Conservation (phyloP, 139 green algal genomes). For the Chlorella sp. region DNA sequence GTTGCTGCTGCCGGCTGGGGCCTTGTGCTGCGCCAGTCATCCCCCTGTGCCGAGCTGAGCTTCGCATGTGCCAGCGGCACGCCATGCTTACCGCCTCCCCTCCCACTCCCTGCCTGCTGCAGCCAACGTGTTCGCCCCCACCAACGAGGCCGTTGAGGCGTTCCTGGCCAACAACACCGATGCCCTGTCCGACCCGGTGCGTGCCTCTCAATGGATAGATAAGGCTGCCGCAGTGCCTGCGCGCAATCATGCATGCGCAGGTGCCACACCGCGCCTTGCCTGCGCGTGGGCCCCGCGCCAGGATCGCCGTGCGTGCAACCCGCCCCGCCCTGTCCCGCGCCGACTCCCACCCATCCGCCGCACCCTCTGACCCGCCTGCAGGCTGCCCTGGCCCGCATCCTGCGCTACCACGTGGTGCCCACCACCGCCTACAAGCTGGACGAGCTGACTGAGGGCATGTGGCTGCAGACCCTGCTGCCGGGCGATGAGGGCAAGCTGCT, state of each 20-base stretch:
- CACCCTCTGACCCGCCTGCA: background rate
- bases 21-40: background rate
- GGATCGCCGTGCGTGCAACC: background rate
- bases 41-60: background rate
- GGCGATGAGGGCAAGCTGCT: background rate
- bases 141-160: background rate
- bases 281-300: too few species aligned
- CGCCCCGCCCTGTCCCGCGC: too few species aligned
- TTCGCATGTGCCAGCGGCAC: too few species aligned
- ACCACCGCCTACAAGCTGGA: background rate
- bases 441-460: background rate
- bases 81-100: too few species aligned
- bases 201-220: too few species aligned
- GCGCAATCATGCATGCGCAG: too few species aligned
- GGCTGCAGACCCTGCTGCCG: background rate
- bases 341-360: too few species aligned
- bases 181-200: background rate
- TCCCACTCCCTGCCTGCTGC: background rate
- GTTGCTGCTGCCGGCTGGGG: background rate
- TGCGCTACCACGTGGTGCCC: conserved; percentile 4
- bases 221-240: too few species aligned
- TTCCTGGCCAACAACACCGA: background rate
- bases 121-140: conserved; percentile 6
- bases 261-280: too few species aligned
- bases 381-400: background rate